Base-by-base conservation (phyloP, 305 asterid genomes). In the Solanum hybrid region DNA sequence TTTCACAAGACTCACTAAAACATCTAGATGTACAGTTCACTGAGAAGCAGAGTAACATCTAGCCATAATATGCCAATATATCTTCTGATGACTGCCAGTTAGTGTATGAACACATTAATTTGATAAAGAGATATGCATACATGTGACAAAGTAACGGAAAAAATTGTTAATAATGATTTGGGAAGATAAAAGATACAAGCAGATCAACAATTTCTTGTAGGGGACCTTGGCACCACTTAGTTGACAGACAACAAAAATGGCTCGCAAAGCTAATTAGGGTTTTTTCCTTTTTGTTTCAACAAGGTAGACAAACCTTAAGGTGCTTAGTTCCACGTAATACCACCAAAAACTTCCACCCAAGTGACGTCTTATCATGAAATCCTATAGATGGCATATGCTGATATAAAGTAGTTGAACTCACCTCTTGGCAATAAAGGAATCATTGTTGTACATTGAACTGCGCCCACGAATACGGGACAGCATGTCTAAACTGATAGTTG, bases 401-500 rank as follows among this genome's bases (percentile, higher is more conserved):
- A 51, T 46, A 51, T 51, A 11, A 42, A 42, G 88, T 51, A 24
- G 64, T 80, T 39, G 67, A 80, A 13, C 67, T 80, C 91, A 97
- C 99, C 98, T 97, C 92, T 93, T 94, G 39, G 98, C 96, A 92
- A 97, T 93, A 89, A 94, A 78, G 81, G 95, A 91, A 86, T 94
- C 99, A 90, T 97, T 97, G 91, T 97, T 97, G 92, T 97, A 97
- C 97, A 95, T 93, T 89, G 99, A 96, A 90, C 93, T 96, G 90
- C 94, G 95, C 33, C 95, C 90, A 76, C 90, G 93, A 90, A 97
- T 97, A 92, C 99, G 94, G 79, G 99, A 96, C 88, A 96, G 94
- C 99, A 97, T 97, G 93, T 97, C 98, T 86, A 96, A 93, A 91
- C 99, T 97, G 89, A 97, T 96, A 7, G 99, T 97, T 13, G 99